A percentile compares a stretch with the other conserved stretches of the same genome.
phyloP scores from a whole-genome alignment of 495 filamentous ascomycete genomes.

The Aspergillus hancockii region DNA sequence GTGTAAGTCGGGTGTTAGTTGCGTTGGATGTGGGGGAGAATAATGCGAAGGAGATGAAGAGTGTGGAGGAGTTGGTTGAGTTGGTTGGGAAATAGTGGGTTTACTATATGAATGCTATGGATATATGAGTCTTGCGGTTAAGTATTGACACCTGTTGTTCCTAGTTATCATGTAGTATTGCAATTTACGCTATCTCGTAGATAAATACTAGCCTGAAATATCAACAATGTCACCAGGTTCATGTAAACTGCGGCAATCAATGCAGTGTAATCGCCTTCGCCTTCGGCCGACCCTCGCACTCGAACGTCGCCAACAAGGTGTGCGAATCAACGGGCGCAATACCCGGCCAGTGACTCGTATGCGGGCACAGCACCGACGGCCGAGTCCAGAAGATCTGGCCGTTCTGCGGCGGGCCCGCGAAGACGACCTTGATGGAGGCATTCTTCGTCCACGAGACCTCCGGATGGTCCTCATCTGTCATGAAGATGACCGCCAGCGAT shows the following conservation, averaged over 20 bases:
- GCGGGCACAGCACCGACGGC: slow-evolving; percentile 28
- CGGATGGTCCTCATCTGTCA: slow-evolving; percentile 58
- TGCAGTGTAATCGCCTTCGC: slow-evolving; percentile 37
- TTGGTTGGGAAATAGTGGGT: slow-evolving; percentile 14
- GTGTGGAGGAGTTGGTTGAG: slow-evolving; percentile 39
- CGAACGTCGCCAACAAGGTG: slow-evolving; percentile 42
- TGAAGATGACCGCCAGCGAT: slow-evolving; percentile 57
- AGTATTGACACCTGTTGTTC: too few species aligned
- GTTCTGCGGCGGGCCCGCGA: slow-evolving; percentile 35
- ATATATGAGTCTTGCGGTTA: too few species aligned
- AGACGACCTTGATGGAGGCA: slow-evolving; percentile 43
- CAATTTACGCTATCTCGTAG: background rate
- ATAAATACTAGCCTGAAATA: too few species aligned
- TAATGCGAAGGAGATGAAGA: slow-evolving; percentile 45
- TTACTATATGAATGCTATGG: background rate
- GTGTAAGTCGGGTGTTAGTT: slow-evolving; percentile 81
- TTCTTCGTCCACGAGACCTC: slow-evolving; percentile 41
- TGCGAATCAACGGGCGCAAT: slow-evolving; percentile 39
- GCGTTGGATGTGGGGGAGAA: slow-evolving; percentile 70
- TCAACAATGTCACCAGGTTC: background rate
- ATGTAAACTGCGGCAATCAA: background rate
- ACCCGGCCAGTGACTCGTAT: slow-evolving; percentile 47
- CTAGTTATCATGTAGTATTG: background rate
- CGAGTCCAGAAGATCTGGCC: slow-evolving; percentile 39
- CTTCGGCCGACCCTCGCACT: slow-evolving; percentile 37